Conservation (phyloP, 805 yeast species). For the Maudiozyma turicensis region DNA sequence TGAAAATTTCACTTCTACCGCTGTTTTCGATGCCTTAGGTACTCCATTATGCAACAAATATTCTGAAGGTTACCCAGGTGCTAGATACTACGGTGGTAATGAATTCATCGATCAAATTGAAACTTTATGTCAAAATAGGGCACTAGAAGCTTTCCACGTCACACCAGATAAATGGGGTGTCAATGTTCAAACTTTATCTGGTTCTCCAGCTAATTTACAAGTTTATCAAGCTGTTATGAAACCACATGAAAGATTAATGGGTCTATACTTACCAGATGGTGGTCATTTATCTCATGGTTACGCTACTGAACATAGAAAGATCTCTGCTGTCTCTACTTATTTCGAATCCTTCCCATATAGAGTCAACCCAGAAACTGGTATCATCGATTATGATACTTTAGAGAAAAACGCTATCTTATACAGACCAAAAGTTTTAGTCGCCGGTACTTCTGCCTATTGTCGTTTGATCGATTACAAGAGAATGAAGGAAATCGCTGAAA, state of each 20-base stretch:
- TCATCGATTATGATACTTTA: conserved; percentile 91
- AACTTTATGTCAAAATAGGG: conserved; percentile 85
- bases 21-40: conserved; percentile 94
- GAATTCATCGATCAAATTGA: conserved; percentile 94
- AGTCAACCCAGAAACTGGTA: conserved; percentile 82
- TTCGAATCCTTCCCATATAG: conserved; percentile 99
- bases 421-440: conserved; percentile 94
- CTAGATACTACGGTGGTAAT: conserved; percentile 97
- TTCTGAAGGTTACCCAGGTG: conserved; percentile 99
- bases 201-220: conserved; percentile 96
- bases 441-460: conserved; percentile 98
- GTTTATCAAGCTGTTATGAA: conserved; percentile 93
- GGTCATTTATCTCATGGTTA: conserved; percentile 98
- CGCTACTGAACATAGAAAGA: conserved; percentile 88
- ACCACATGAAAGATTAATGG: conserved; percentile 96
- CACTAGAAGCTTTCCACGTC: conserved; percentile 77
- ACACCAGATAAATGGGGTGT: conserved; percentile 90
- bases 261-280: conserved; percentile 96
- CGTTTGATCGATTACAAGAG: conserved; percentile 93
- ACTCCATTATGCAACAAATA: conserved; percentile 98
- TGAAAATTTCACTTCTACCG: conserved; percentile 92
- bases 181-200: conserved; percentile 91
- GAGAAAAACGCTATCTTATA: conserved; percentile 83
- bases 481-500: conserved; percentile 94
- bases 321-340: conserved; percentile 91